Evolutionary conservation across 345 rosid species (phyloP).

Genomic region (Pistacia integerrima): DNA sequence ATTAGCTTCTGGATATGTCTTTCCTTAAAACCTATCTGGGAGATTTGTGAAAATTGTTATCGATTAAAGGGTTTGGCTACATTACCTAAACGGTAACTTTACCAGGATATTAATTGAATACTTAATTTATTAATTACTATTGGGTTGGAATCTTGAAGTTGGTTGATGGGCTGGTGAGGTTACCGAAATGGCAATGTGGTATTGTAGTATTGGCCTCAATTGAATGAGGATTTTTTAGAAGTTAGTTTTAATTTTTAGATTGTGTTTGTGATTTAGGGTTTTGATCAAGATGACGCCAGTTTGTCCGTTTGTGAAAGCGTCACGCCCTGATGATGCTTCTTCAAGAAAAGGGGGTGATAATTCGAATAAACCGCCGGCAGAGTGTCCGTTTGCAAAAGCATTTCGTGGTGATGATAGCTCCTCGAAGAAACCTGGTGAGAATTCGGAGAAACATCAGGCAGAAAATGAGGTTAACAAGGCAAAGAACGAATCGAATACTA

Average conservation of each 20-base stretch:
- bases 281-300: conserved; percentile 59
- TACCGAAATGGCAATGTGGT: too few relatives aligned
- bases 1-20: too few relatives aligned
- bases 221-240: background rate
- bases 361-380: conserved; percentile 32
- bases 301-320: conserved; percentile 80
- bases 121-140: too few relatives aligned
- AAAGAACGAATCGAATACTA: conserved; percentile 36
- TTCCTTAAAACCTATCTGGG: background rate
- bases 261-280: conserved; percentile 4
- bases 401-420: conserved; percentile 63
- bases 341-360: conserved; percentile 32
- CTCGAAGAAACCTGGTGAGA: conserved; percentile 28
- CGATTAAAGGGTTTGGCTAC: background rate
- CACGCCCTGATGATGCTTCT: conserved; percentile 64
- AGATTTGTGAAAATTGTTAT: background rate
- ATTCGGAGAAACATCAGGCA: conserved; percentile 30
- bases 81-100: too few relatives aligned
- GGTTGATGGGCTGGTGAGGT: too few relatives aligned
- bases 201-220: too few relatives aligned
- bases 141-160: too few relatives aligned
- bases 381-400: conserved; percentile 76
- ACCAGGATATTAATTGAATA: too few relatives aligned
- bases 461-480: conserved; percentile 31
- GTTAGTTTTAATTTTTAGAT: background rate